Evolutionary conservation across 371 early-diverging fungal genomes (phyloP), one percentile per base, ranked within the genome.

Genomic region (Rhizomucor miehei): DNA sequence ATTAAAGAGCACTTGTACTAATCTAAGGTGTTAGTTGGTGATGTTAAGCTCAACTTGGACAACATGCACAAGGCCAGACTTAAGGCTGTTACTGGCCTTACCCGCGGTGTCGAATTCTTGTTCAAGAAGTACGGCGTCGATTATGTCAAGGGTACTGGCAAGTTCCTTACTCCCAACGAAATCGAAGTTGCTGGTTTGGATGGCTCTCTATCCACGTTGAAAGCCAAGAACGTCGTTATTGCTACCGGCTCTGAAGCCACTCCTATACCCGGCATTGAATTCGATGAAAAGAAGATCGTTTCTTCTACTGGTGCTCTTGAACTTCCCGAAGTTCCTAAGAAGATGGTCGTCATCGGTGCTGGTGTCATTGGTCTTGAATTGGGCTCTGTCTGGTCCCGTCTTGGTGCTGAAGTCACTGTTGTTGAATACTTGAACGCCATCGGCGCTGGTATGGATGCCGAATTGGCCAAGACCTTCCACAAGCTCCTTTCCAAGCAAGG

Each of bases 301-400:
- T 92, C 94, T 46, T 97, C 97, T 19, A 98, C 99, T 35, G 99
- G 98, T 62, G 99, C 98, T 23, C 87, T 98, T 58, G 88, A 94
- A 16, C 82, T 98, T 48, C 77, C 87, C 62, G 82, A 94, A 71
- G 91, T 97, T 17, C 98, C 97, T 60, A 89, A 96, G 81, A 95
- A 93, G 84, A 90, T 98, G 93, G 85, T 96, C 41, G 96, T 98
- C 52, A 97, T 98, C 69, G 99, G 99, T 64, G 99, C 94, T 59
- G 99, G 99, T 80, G 95, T 98, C 60, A 98, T 98, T 78, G 99
- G 98, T 57, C 89, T 98, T 45, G 99, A 98, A 79, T 82, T 97
- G 55, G 98, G 98, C 45, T 97, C 97, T 5, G 98, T 98, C 43
- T 98, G 98, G 98, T 78, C 84, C 59, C 90, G 98, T 52, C 82